phyloP scores from a whole-genome alignment of 2,329 filamentous ascomycete species.

The Neoscytalidium dimidiatum region DNA sequence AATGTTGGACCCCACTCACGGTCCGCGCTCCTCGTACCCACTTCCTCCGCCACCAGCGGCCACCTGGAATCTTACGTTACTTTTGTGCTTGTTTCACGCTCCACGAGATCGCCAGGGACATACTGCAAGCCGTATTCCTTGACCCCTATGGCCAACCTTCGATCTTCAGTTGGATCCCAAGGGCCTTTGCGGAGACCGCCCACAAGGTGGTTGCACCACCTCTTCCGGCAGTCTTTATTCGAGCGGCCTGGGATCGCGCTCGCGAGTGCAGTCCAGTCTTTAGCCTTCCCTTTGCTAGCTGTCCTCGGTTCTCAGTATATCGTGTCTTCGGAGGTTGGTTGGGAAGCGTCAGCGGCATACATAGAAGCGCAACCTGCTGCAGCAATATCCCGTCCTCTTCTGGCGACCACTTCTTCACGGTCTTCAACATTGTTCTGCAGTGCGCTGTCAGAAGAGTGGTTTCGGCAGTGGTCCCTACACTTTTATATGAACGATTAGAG shows the following conservation, averaged over 20 bases:
- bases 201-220: slow-evolving; percentile 31
- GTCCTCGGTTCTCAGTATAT: not conserved
- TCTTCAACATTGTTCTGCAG: not conserved
- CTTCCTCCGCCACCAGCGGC: slow-evolving; percentile 31
- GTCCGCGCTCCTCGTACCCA: slow-evolving; percentile 29
- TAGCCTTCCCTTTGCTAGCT: not conserved
- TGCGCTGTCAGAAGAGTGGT: not conserved
- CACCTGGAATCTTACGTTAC: slow-evolving; percentile 26
- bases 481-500: no score
- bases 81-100: not conserved
- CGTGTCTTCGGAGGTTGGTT: no score
- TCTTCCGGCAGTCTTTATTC: slow-evolving; percentile 37
- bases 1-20: not conserved
- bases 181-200: slow-evolving; percentile 28
- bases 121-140: not conserved
- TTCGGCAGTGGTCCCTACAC: not conserved
- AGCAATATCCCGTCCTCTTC: slow-evolving; percentile 10
- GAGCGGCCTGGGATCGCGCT: slow-evolving; percentile 26
- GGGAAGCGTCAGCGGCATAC: not conserved
- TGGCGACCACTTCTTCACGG: not conserved
- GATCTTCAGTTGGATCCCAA: slow-evolving; percentile 26
- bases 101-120: not conserved
- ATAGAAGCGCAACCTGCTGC: not conserved
- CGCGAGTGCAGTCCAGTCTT: slow-evolving; percentile 23
- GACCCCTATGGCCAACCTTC: not conserved